phyloP scores from a whole-genome alignment of 2,329 filamentous ascomycete species.

The Aspergillus thermomutatus region DNA sequence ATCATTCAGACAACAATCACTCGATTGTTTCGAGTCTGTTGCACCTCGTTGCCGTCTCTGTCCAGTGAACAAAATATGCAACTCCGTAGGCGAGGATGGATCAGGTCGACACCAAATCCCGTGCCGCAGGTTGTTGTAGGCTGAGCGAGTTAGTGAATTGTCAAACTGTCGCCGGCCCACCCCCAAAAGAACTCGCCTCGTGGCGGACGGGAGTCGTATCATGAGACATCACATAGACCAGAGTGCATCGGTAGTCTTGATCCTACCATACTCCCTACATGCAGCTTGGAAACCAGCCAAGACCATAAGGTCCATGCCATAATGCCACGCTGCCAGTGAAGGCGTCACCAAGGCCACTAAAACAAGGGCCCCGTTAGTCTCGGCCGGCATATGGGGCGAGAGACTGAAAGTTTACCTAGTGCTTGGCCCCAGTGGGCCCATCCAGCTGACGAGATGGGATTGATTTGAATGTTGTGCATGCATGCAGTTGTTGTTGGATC shows the following conservation, averaged over 20 bases:
- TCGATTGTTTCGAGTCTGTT: not conserved
- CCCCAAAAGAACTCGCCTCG: not conserved
- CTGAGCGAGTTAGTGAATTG: not conserved
- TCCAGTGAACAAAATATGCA: not conserved
- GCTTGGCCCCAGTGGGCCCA: constrained; percentile 2
- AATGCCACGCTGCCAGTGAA: not conserved
- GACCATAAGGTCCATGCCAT: not conserved
- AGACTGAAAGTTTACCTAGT: constrained; percentile 1
- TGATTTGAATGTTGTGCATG: constrained; percentile 14
- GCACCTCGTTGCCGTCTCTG: not conserved
- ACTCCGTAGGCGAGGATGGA: not conserved
- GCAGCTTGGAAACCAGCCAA: not conserved
- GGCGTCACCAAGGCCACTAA: constrained; percentile 1
- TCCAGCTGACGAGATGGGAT: constrained; percentile 3
- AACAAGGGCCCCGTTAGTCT: constrained; percentile 9
- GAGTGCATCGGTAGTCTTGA: not conserved
- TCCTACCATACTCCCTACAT: not conserved
- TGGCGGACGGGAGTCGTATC: not conserved
- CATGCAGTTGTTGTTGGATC: constrained; percentile 6
- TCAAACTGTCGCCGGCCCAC: not conserved
- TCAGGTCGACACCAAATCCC: not conserved
- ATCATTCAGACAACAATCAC: not conserved
- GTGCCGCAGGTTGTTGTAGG: not conserved
- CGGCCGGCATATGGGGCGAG: constrained; percentile 11
- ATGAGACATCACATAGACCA: not conserved